Conservation (phyloP, 2,329 filamentous ascomycete species). For the Monosporascus sp. region DNA sequence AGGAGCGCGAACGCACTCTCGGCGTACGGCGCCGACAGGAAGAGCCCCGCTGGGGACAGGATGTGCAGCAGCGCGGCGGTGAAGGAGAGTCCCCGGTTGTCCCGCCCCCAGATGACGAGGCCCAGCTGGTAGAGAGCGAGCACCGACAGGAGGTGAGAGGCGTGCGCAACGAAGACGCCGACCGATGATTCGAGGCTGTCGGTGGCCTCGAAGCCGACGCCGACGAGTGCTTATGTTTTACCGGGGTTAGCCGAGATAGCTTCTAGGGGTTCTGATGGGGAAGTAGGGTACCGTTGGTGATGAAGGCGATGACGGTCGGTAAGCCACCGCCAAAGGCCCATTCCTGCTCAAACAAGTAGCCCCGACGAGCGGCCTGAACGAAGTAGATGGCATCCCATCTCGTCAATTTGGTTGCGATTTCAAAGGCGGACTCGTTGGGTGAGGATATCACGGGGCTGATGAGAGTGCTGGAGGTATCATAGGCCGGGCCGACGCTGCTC, state of each 20-base stretch:
- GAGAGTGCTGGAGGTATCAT: slow-evolving; percentile 71
- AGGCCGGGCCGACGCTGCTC: slow-evolving; percentile 52
- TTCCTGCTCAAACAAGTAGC: slow-evolving; percentile 73
- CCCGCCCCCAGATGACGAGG: slow-evolving; percentile 41
- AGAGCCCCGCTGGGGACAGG: slow-evolving; percentile 81
- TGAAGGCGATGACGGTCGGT: slow-evolving; percentile 35
- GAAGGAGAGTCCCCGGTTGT: slow-evolving; percentile 53
- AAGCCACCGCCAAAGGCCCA: slow-evolving; percentile 68
- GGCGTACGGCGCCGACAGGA: slow-evolving; percentile 80
- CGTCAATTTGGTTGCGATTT: slow-evolving; percentile 53
- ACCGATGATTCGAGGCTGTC: slow-evolving; percentile 40
- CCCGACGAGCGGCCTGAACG: slow-evolving; percentile 54
- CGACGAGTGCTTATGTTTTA: slow-evolving; percentile 15
- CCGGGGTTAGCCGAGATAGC: slow-evolving; percentile 1
- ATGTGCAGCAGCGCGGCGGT: slow-evolving; percentile 70
- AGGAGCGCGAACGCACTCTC: slow-evolving; percentile 77
- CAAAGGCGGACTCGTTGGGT: slow-evolving; percentile 25
- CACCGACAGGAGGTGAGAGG: slow-evolving; percentile 72
- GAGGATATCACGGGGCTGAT: slow-evolving; percentile 36
- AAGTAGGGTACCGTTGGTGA: slow-evolving; percentile 27
- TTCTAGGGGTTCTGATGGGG: not conserved
- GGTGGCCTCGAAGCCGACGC: slow-evolving; percentile 16
- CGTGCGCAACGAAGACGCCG: slow-evolving; percentile 63
- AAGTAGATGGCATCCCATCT: slow-evolving; percentile 84
- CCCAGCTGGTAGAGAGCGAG: slow-evolving; percentile 66